Evolutionary conservation across 1,284 basidiomycete species (phyloP).

Genomic region (Trichosporon coremiiforme): DNA sequence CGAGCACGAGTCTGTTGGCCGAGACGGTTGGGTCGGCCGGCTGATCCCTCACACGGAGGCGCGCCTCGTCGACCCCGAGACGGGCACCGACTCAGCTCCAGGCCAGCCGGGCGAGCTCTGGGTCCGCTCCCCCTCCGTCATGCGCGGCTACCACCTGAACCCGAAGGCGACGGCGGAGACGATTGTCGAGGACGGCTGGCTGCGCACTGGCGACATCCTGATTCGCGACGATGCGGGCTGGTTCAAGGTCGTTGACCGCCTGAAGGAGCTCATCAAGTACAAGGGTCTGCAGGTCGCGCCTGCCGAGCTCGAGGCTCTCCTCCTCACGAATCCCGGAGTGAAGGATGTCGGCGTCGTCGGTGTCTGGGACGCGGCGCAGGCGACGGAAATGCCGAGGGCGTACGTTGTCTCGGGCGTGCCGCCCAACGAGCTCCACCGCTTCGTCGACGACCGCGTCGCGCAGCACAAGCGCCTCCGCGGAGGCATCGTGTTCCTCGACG

Average conservation of each 20-base stretch:
- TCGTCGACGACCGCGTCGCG: conserved; percentile 60
- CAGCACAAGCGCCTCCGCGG: conserved; percentile 59
- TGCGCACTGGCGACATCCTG: conserved; percentile 80
- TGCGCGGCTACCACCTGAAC: conserved; percentile 74
- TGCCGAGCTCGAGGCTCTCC: conserved; percentile 74
- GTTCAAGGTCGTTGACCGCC: conserved; percentile 54
- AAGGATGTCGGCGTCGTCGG: conserved; percentile 73
- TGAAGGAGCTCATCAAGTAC: conserved; percentile 83
- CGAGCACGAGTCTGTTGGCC: conserved; percentile 37
- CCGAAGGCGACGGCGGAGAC: conserved; percentile 65
- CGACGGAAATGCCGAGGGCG: conserved; percentile 59
- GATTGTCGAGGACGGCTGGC: conserved; percentile 67
- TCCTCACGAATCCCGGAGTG: conserved; percentile 70
- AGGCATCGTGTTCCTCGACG: conserved; percentile 58
- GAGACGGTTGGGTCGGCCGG: conserved; percentile 68
- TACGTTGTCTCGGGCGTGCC: conserved; percentile 15
- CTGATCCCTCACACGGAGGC: conserved; percentile 77
- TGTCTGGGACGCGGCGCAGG: conserved; percentile 64
- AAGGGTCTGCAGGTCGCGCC: conserved; percentile 68
- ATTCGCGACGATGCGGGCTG: conserved; percentile 65
- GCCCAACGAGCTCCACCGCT: conserved; percentile 11
- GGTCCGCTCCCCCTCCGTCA: conserved; percentile 73
- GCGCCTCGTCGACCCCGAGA: conserved; percentile 62
- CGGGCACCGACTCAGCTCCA: conserved; percentile 58
- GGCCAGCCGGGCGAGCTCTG: conserved; percentile 74